Base-by-base conservation (phyloP, 2,329 filamentous ascomycete genomes). In the Macrophomina pseudophaseolina region DNA sequence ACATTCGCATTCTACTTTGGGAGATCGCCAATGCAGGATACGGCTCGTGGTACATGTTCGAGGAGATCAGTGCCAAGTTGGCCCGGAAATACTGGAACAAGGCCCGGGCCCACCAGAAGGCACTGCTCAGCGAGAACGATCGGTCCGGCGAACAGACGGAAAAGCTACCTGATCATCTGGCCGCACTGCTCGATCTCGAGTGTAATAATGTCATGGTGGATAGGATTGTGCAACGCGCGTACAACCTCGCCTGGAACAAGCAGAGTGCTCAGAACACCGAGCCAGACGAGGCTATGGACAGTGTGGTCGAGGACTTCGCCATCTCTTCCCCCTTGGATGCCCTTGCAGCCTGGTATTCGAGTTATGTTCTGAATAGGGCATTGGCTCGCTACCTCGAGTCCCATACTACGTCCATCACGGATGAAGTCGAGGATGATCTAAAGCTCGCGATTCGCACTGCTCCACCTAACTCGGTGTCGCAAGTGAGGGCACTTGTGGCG, bases 311-410 rank as follows among this genome's bases (percentile, higher is more conserved):
- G 67, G 94, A 97, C 73, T 87, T 88, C 63, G 90, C 93, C 2
- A 91, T 97, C 68, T 88, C 91, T 63, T 95, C 92, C 18, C 92
- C 94, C 0, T 86, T 97, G 70, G 94, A 97, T 77, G 93, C 93
- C 12, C 87, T 97, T 62, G 92, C 94, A 6, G 92, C 94, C 2
- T 97, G 94, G 94, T 95, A 90, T 82, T 96, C 94, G 0, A 92
- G 88, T 69, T 84, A 90, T 65, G 83, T 87, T 12, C 80, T 97
- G 44, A 91, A 93, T 72, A 85, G 86, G 66, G 88, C 88, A 2
- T 84, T 97, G 33, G 82, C 88, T 12, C 82, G 83, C 16, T 89
- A 86, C 42, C 83, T 96, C 40, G 84, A 86, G 49, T 79, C 81
- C 14, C 51, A 58, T 12, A 49, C 9, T 11, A 32, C 62, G 11